A percentile compares a stretch with the other conserved stretches of the same genome.
Evolutionary conservation across 148 eudicot genomes (phyloP).

Genomic region (Dianthus caryophyllus): DNA sequence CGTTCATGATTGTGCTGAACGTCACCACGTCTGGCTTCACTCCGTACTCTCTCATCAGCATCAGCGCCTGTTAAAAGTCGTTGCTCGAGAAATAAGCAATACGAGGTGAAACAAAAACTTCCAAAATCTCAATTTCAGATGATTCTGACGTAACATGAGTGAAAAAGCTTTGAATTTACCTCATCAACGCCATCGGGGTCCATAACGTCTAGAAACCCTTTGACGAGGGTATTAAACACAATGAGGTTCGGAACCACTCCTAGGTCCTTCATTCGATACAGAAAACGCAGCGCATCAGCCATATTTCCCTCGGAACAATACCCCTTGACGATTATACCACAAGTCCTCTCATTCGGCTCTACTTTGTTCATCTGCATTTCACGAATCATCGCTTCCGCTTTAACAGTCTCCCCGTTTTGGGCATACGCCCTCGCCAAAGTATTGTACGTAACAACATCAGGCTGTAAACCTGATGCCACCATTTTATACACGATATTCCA

Average conservation of each 20-base stretch:
- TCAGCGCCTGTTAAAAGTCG: slow-evolving; percentile 42
- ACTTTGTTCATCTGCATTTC: slow-evolving; percentile 65
- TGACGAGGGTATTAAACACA: slow-evolving; percentile 74
- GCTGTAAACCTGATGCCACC: slow-evolving; percentile 67
- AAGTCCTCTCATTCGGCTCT: slow-evolving; percentile 73
- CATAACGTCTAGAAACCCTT: slow-evolving; percentile 65
- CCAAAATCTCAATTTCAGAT: too few relatives aligned
- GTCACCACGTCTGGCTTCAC: slow-evolving; percentile 92
- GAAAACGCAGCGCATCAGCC: slow-evolving; percentile 71
- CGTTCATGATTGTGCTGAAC: slow-evolving; percentile 96
- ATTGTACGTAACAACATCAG: slow-evolving; percentile 85
- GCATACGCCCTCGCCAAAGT: slow-evolving; percentile 74
- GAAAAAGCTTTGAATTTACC: slow-evolving; percentile 32
- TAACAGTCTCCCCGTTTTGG: slow-evolving; percentile 55
- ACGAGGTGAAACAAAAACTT: not conserved
- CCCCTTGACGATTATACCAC: slow-evolving; percentile 78
- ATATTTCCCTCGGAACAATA: slow-evolving; percentile 77
- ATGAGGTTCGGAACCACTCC: slow-evolving; percentile 70
- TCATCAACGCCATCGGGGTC: slow-evolving; percentile 87
- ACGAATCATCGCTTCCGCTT: slow-evolving; percentile 70
- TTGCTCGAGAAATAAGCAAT: not conserved
- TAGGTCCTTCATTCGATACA: slow-evolving; percentile 76
- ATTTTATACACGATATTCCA: slow-evolving; percentile 75
- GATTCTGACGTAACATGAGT: too few relatives aligned
- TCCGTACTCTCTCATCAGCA: slow-evolving; percentile 79